Conservation (phyloP, 495 filamentous ascomycete species). For the Choiromyces venosus region DNA sequence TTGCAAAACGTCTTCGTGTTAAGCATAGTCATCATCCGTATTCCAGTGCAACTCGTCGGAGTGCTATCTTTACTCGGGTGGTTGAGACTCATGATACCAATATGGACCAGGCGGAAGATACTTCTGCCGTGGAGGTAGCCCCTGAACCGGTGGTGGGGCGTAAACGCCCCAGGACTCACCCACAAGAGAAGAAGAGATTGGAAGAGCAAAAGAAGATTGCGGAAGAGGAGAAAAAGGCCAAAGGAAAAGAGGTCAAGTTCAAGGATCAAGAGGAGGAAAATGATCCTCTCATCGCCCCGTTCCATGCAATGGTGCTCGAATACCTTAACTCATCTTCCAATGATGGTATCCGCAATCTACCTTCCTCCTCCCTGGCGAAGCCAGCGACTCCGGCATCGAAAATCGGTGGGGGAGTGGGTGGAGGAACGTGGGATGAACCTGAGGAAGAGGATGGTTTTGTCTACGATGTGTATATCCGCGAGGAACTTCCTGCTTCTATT, state of each 20-base stretch:
- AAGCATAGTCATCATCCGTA: constrained; percentile 33
- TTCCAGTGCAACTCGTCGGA: constrained; percentile 24
- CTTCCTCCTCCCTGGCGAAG: neutral
- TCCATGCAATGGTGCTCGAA: constrained; percentile 40
- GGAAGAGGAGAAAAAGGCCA: constrained; percentile 23
- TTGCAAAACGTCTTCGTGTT: constrained; percentile 31
- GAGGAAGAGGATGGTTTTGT: constrained; percentile 40
- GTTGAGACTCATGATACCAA: constrained; percentile 7
- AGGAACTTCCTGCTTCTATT: constrained; percentile 27
- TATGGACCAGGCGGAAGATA: constrained; percentile 20
- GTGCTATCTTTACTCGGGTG: constrained; percentile 29
- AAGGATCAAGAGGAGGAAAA: constrained; percentile 7
- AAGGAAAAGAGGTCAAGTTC: constrained; percentile 21
- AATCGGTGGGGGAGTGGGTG: constrained; percentile 39
- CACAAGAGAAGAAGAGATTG: constrained; percentile 30
- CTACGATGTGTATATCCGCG: constrained; percentile 41
- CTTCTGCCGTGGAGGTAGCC: constrained; percentile 2
- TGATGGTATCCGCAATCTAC: constrained; percentile 31
- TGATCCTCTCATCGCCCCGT: constrained; percentile 25
- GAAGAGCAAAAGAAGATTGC: constrained; percentile 16
- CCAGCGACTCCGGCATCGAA: constrained; percentile 5
- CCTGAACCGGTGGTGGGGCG: constrained; percentile 1
- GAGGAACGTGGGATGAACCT: constrained; percentile 36
- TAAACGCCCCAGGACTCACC: constrained; percentile 37
- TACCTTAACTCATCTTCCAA: constrained; percentile 35